A percentile compares a stretch with the other conserved stretches of the same genome.
These are phyloP conservation scores for Trichocladium antarcticum DNA, from an alignment of 495 filamentous ascomycete genomes.

Conservation along the genomic window DNA sequence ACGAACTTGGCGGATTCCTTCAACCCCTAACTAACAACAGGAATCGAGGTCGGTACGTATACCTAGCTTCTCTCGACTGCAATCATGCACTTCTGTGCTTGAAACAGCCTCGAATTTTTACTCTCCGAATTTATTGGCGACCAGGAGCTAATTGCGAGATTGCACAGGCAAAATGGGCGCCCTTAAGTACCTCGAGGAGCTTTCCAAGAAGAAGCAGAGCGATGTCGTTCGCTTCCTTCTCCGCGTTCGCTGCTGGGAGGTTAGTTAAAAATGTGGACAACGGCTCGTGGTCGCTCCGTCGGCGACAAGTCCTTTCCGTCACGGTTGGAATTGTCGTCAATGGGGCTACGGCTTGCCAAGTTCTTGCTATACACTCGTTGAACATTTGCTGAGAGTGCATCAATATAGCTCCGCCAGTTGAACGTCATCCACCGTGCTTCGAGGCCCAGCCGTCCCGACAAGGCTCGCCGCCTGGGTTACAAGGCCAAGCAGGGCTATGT, in stretches of 20 bases:
- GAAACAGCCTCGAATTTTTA: slow-evolving; percentile 4
- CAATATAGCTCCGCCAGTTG: slow-evolving; percentile 98
- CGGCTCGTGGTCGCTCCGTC: slow-evolving; percentile 1
- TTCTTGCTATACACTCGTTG: slow-evolving; percentile 96
- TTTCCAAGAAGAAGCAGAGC: slow-evolving; percentile 99
- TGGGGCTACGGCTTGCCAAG: slow-evolving; percentile 10
- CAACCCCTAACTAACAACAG: slow-evolving; percentile 25
- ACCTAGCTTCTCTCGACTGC: slow-evolving; percentile 1
- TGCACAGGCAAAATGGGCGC: slow-evolving; percentile 62
- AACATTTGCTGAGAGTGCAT: slow-evolving; percentile 99
- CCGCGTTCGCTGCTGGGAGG: slow-evolving; percentile 99
- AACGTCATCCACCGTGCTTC: slow-evolving; percentile 99
- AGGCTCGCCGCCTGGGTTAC: slow-evolving; percentile 98
- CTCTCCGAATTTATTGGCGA: slow-evolving; percentile 6
- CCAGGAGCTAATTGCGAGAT: slow-evolving; percentile 7
- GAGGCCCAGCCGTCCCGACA: slow-evolving; percentile 95
- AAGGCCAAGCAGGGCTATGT: slow-evolving; percentile 99
- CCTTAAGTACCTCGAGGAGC: slow-evolving; percentile 98
- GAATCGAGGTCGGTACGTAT: slow-evolving; percentile 22
- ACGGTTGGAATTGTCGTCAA: not conserved
- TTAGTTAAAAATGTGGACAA: slow-evolving; percentile 53
- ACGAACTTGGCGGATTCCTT: slow-evolving; percentile 17
- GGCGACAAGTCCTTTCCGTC: not conserved
- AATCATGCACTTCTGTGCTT: not conserved
- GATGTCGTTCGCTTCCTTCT: slow-evolving; percentile 98